Conservation (phyloP, 1,284 basidiomycete species). For the Austroboletus niveus region DNA sequence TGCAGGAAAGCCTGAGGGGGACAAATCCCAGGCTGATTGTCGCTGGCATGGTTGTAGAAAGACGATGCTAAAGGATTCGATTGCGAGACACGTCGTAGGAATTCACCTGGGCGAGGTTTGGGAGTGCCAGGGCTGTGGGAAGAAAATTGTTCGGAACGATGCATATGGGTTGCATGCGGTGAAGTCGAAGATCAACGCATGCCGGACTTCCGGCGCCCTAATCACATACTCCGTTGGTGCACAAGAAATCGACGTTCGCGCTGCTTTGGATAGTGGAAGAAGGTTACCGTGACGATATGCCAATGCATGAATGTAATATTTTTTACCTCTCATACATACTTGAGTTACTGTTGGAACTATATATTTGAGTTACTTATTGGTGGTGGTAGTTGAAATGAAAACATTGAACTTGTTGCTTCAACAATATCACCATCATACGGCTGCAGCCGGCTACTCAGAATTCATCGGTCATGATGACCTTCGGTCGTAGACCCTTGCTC, state of each 20-base stretch:
- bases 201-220: slow-evolving; percentile 7
- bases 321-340: no score
- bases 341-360: no score
- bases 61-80: slow-evolving; percentile 19
- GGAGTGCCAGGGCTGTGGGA: slow-evolving; percentile 14
- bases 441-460: no score
- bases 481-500: no score
- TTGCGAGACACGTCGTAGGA: slow-evolving; percentile 14
- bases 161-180: slow-evolving; percentile 6
- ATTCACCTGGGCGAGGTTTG: slow-evolving; percentile 15
- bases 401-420: no score
- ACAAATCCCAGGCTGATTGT: slow-evolving; percentile 12
- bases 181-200: slow-evolving; percentile 3
- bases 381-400: no score
- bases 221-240: slow-evolving; percentile 9
- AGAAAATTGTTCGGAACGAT: slow-evolving; percentile 6
- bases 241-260: slow-evolving; percentile 1
- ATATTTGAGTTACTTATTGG: no score
- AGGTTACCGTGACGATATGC: neutral
- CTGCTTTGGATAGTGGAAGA: slow-evolving; percentile 10
- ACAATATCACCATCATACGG: no score
- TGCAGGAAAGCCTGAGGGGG: slow-evolving; percentile 8
- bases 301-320: neutral
- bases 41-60: slow-evolving; percentile 13
- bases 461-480: no score